Base-by-base conservation (phyloP, 164 flowering plant species). In the Santalum album region DNA sequence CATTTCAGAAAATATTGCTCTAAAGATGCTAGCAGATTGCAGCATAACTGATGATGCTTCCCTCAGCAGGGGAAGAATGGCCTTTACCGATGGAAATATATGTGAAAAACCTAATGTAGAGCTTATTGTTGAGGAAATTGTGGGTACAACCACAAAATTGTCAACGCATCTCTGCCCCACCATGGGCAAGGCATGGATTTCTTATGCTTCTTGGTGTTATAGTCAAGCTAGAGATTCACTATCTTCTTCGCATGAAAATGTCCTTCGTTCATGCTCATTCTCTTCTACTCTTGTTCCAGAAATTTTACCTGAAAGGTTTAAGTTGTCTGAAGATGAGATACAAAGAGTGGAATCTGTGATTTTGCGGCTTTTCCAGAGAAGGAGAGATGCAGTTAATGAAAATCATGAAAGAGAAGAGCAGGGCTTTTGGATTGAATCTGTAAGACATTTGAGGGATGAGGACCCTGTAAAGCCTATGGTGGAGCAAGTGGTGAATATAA, bases 171-270 rank as follows among this genome's bases (percentile, higher is more conserved):
- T 91, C 38, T 88, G 90, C 67, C 84, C 96, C 32, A 65, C 64
- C 15, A 74, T 88, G 89, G 88, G 90, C 16, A 91, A 88, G 65
- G 66, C 96, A 54, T 91, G 98, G 98, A 78, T 91, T 67, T 81
- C 86, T 51, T 88, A 91, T 84, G 98, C 92, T 17, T 77, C 90
- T 42, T 91, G 98, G 98, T 91, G 98, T 73, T 91, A 78, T 64
- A 53, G 42, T 63, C 90, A 78, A 70, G 98, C 92, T 22, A 69
- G 51, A 57, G 62, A 62, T 26, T 69, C 77, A 40, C 70, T 84
- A 29, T 60, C 65, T 29, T 40, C 62, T 29, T 53, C 73, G 40
- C 54, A 35, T 27, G 76, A 71, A 49, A 58, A 60, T 46, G 69
- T 63, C 57, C 71, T 76, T 39, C 73, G 54, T 27, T 72, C 87